Evolutionary conservation across 306 rosid genomes (phyloP).

Genomic region (Trifolium repens): DNA sequence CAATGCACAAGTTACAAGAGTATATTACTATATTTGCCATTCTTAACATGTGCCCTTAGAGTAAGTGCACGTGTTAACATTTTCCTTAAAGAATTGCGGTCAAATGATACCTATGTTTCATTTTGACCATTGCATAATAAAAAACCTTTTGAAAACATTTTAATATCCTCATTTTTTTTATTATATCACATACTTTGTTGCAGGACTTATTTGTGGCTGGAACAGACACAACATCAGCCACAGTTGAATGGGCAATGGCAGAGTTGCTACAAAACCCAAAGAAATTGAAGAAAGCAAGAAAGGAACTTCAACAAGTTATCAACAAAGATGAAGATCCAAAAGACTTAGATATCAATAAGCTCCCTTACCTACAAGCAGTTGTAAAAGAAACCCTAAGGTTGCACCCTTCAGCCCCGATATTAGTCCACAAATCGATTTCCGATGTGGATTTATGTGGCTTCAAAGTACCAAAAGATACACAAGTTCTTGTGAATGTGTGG

Average conservation of each 20-base stretch:
- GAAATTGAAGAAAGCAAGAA: neutral
- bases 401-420: neutral
- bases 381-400: neutral
- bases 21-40: no score
- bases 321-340: neutral
- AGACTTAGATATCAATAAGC: neutral
- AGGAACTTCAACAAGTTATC: neutral
- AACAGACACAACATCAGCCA: neutral
- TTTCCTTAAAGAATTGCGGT: no score
- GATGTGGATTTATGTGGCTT: neutral
- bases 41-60: no score
- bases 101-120: no score
- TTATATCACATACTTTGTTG: neutral
- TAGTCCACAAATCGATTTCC: neutral
- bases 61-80: no score
- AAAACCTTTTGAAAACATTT: no score
- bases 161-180: neutral
- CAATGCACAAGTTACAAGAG: no score
- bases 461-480: neutral
- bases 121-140: no score
- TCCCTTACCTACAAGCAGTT: neutral
- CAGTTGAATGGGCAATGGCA: neutral
- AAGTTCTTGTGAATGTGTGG: neutral
- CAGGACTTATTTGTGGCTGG: neutral
- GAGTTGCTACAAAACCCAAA: neutral